Base-by-base conservation (phyloP, 352 stramenopile species). In the Phytophthora syringae region DNA sequence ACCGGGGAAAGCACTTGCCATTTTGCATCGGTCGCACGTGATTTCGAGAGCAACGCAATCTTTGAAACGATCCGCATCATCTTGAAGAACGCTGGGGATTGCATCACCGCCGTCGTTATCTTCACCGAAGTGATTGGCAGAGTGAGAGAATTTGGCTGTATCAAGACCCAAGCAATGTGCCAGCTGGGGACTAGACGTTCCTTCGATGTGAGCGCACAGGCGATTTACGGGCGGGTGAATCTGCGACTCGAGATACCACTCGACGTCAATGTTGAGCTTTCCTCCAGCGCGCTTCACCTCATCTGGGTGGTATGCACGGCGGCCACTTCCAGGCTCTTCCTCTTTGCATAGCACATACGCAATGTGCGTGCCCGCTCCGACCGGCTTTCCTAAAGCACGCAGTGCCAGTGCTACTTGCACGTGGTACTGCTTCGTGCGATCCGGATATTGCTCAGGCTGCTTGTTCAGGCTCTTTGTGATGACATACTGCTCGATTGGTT, bases 401-500 rank as follows among this genome's bases (percentile, higher is more conserved):
- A 99, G 94, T 45, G 89, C 92, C 48, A 99, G 86, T 2, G 98
- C 98, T 9, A 99, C 98, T 76, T 98, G 92, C 2, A 99, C 90
- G 75, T 99, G 98, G 59, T 93, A 91, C 70, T 99, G 93, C 59
- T 95, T 96, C 52, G 98, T 98, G 18, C 85, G 89, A 86, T 99
- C 97, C 5, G 97, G 96, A 63, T 98, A 98, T 60, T 99, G 95
- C 69, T 99, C 97, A 6, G 98, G 97, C 59, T 97, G 91, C 69
- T 99, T 99, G 89, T 99, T 99, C 21, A 99, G 82, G 28, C 96
- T 98, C 82, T 99, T 99, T 15, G 98, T 99, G 67, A 99, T 99
- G 20, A 99, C 88, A 74, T 98, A 99, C 78, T 99, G 96, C 37
- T 98, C 90, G 28, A 99, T 83, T 4, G 90, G 82, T 32, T 99